phyloP scores from a whole-genome alignment of 768 basidiomycete genomes.

The Albatrellus ellisii region DNA sequence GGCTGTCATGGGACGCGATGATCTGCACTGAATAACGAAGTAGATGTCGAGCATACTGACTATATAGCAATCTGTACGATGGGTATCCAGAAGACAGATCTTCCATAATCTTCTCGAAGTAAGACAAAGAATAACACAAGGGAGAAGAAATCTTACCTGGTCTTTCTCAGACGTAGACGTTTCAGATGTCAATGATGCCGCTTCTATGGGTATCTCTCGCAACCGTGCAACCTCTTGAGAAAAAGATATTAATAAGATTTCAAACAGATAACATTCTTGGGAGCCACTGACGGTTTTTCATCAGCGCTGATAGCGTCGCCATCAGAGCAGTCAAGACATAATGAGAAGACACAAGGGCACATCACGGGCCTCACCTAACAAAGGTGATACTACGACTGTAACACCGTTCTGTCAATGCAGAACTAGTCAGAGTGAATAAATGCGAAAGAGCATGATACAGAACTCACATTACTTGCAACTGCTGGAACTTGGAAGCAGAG shows the following conservation, averaged over 20 bases:
- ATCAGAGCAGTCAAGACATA: neutral
- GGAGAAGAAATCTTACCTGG: constrained; percentile 25
- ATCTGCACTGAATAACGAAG: neutral
- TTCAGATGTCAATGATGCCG: constrained; percentile 56
- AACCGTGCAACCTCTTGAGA: constrained; percentile 61
- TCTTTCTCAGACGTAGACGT: constrained; percentile 38
- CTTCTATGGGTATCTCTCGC: constrained; percentile 38
- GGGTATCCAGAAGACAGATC: constrained; percentile 53
- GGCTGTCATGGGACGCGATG: constrained; percentile 36
- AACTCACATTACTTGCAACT: constrained; percentile 39
- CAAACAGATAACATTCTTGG: neutral
- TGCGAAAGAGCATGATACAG: constrained; percentile 2
- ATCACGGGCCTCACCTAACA: constrained; percentile 40
- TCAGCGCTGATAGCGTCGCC: constrained; percentile 37
- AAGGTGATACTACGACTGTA: constrained; percentile 65
- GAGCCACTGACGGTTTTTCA: constrained; percentile 63
- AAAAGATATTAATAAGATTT: neutral
- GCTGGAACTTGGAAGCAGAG: constrained; percentile 82
- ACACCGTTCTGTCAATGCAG: constrained; percentile 38
- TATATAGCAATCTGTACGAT: constrained; percentile 51
- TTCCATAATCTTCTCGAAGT: constrained; percentile 35
- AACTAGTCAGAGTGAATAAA: neutral
- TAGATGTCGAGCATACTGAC: constrained; percentile 24
- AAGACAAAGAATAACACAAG: neutral
- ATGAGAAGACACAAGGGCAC: neutral